Conservation (phyloP, 2,329 filamentous ascomycete genomes). For the Monilinia aucupariae region DNA sequence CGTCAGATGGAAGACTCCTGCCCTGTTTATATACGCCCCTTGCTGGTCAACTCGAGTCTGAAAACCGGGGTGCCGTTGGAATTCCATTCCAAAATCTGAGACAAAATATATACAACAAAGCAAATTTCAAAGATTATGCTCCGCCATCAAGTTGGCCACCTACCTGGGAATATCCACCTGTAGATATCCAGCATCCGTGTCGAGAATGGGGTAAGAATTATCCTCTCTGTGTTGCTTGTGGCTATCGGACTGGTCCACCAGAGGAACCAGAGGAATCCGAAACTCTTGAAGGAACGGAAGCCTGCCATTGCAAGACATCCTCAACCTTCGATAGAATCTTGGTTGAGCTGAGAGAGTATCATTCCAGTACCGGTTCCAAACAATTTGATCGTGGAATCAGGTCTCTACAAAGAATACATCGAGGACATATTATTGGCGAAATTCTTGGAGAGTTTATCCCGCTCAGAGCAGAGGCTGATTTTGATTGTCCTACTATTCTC, state of each 20-base stretch:
- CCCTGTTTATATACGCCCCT: constrained; percentile 2
- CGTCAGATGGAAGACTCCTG: constrained; percentile 1
- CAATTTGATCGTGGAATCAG: constrained; percentile 9
- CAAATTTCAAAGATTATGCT: not conserved
- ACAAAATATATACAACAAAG: not conserved
- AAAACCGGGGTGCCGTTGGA: too few relatives aligned
- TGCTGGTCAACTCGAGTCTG: not conserved
- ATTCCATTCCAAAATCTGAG: not conserved
- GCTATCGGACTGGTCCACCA: not conserved
- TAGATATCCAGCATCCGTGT: constrained; percentile 14
- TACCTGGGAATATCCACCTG: constrained; percentile 11
- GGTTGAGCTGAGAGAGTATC: constrained; percentile 2
- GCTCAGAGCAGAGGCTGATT: constrained; percentile 1
- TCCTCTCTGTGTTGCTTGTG: constrained; percentile 10
- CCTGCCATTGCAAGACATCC: not conserved
- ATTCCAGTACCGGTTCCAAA: not conserved
- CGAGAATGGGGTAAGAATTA: constrained; percentile 5
- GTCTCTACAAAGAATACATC: not conserved
- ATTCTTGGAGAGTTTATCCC: constrained; percentile 12
- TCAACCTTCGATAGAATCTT: not conserved
- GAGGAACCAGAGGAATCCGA: not conserved
- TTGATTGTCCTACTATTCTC: not conserved
- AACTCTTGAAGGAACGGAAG: not conserved
- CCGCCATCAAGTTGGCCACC: not conserved
- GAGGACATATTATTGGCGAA: constrained; percentile 1